Evolutionary conservation across 139 green algal genomes (phyloP), one percentile per base, ranked within the genome.

Genomic region (Micromonas commoda): DNA sequence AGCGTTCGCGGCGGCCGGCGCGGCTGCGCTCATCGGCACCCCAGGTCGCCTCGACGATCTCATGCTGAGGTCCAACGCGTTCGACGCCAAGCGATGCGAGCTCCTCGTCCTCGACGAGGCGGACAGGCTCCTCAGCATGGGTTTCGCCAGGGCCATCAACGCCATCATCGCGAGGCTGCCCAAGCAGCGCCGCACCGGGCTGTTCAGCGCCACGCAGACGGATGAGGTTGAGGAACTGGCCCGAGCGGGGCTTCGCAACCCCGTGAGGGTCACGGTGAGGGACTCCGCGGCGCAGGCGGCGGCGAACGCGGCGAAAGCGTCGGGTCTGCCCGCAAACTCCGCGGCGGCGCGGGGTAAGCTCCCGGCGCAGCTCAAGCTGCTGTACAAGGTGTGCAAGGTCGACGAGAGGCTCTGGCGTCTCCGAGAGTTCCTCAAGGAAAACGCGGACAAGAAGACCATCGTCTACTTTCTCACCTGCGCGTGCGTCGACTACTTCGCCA

Each of bases 131-230:
- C 80, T 99, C 64, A 92, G 97, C 77, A 96, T 97, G 91, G 92
- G 92, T 4, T 98, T 98, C 81, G 83, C 89, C 71, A 39, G 33
- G 20, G 80, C 91, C 71, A 74, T 97, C 63, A 86, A 92, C 32
- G 75, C 85, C 2, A 92, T 98, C 76, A 91, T 97, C 83, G 80
- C 39, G 2, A 77, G 85, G 19, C 86, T 98, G 39, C 94, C 94
- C 28, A 91, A 91, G 78, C 93, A 97, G 86, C 85, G 93, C 1
- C 81, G 93, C 35, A 97, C 93, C 64, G 94, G 94, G 3, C 89
- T 99, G 2, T 99, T 98, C 83, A 95, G 87, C 52, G 95, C 95
- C 29, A 99, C 95, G 4, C 95, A 99, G 86, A 97, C 94, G 13
- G 86, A 91, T 76, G 80, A 73, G 28, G 88, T 96, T 13, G 79